Percentiles rank a stretch among this genome's conserved stretches.
Conservation (phyloP, 805 yeast genomes). For the Candida alai region DNA sequence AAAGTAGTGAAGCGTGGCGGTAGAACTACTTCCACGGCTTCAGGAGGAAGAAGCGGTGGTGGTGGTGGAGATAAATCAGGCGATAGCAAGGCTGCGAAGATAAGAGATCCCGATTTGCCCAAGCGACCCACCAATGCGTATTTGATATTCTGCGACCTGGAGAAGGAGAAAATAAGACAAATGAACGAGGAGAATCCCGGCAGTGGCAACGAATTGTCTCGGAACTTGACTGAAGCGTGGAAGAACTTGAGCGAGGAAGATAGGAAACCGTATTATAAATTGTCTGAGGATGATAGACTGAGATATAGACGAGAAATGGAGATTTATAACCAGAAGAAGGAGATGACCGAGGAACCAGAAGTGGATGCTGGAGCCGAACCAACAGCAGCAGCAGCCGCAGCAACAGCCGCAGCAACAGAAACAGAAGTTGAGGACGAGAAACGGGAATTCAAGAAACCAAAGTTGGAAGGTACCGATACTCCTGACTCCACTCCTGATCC, state of each 20-base stretch:
- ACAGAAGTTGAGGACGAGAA: constrained; percentile 8
- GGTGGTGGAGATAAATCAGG: constrained; percentile 19
- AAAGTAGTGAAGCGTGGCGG: constrained; percentile 1
- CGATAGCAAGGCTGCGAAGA: constrained; percentile 24
- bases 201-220: constrained; percentile 55
- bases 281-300: constrained; percentile 73
- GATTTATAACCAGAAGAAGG: constrained; percentile 38
- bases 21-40: neutral
- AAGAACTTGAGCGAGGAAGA: constrained; percentile 65
- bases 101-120: constrained; percentile 81
- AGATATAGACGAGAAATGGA: constrained; percentile 74
- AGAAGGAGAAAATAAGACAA: constrained; percentile 66
- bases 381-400: neutral
- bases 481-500: constrained; percentile 3
- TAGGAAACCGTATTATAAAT: constrained; percentile 66
- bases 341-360: constrained; percentile 7
- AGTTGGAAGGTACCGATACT: constrained; percentile 1
- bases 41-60: constrained; percentile 12
- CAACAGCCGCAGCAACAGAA: neutral
- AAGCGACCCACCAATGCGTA: constrained; percentile 90
- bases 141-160: constrained; percentile 79
- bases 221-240: constrained; percentile 84
- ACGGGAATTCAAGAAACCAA: constrained; percentile 6
- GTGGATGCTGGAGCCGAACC: constrained; percentile 6
- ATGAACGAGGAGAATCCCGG: constrained; percentile 55